Base-by-base conservation (phyloP, 1,139 yeast genomes). In the Ogataea hybrid region DNA sequence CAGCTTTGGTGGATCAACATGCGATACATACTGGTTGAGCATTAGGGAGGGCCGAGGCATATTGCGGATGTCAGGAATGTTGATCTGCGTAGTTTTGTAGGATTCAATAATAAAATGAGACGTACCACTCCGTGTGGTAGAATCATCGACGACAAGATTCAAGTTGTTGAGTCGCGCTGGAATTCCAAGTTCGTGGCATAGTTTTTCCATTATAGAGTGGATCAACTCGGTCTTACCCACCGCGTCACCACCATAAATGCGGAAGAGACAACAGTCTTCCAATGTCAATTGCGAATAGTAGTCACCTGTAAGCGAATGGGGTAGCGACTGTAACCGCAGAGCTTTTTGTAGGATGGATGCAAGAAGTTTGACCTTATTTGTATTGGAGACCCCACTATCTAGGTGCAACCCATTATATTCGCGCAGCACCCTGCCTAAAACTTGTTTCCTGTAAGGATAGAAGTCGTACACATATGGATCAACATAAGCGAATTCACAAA, bases 211-310 rank as follows among this genome's bases (percentile, higher is more conserved):
- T 12, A 51, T 44, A 9, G 50, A 35, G 25, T 37, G 35, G 3
- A 40, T 28, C 8, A 46, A 28, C n/a, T 45, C 12, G 8, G 43
- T 37, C 6, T 34, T 37, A 1, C 46, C 44, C 12, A 28, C 17
- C 2, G 49, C 32, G 34, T 52, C 56, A 4, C 56, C 56, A 9
- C 43, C 40, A 22, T 54, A 54, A 30, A 46, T 44, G 20, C 58
- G 41, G 11, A 50, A 34, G 7, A 52, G 41, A 3, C 46, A 36
- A 15, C 30, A 35, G 33, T 51, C 55, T 30, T 53, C 57, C 31
- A 28, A 16, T 16, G 31, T 8, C n/a, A 10, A 5, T 11, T 6
- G 18, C n/a, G 31, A 6, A 15, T 9, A 8, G 18, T 28, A 16
- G n/a, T 10, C 11, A 10, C n/a, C 18, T 14, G 20, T 9, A 6